A percentile compares a stretch with the other conserved stretches of the same genome.
Evolutionary conservation across 192 early-diverging fungal genomes (phyloP).

Genomic region (Lobosporangium transversale): DNA sequence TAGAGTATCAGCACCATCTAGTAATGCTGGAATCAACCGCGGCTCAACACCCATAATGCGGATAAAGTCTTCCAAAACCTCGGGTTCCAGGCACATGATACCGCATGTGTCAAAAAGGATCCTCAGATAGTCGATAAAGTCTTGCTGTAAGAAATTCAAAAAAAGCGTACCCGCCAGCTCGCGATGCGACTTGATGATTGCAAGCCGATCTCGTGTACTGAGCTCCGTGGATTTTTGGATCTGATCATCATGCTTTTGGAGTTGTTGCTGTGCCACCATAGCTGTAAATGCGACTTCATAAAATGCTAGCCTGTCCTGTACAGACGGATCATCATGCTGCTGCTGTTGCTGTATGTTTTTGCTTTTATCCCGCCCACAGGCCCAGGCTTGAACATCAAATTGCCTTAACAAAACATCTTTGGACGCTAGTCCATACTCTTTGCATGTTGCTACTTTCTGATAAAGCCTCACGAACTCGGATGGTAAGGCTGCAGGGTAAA

Average conservation of each 20-base stretch:
- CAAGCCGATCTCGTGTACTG: constrained; percentile 36
- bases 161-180: constrained; percentile 41
- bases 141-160: constrained; percentile 40
- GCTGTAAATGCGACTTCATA: constrained; percentile 46
- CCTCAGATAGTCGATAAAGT: constrained; percentile 41
- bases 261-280: constrained; percentile 49
- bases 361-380: background rate
- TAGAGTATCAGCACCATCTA: constrained; percentile 21
- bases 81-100: constrained; percentile 45
- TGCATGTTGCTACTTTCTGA: constrained; percentile 30
- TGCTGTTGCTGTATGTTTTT: background rate
- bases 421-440: constrained; percentile 35
- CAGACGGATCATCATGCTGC: constrained; percentile 6
- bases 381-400: constrained; percentile 50
- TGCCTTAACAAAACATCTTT: constrained; percentile 40
- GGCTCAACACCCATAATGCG: constrained; percentile 50
- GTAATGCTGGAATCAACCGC: constrained; percentile 23
- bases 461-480: constrained; percentile 47
- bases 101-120: constrained; percentile 48
- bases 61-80: constrained; percentile 42
- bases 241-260: constrained; percentile 38
- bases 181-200: constrained; percentile 49
- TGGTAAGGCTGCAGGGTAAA: constrained; percentile 37
- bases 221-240: constrained; percentile 44
- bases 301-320: constrained; percentile 28